phyloP scores from a whole-genome alignment of 106 monocot genomes.

The Iris macrosiphon region DNA sequence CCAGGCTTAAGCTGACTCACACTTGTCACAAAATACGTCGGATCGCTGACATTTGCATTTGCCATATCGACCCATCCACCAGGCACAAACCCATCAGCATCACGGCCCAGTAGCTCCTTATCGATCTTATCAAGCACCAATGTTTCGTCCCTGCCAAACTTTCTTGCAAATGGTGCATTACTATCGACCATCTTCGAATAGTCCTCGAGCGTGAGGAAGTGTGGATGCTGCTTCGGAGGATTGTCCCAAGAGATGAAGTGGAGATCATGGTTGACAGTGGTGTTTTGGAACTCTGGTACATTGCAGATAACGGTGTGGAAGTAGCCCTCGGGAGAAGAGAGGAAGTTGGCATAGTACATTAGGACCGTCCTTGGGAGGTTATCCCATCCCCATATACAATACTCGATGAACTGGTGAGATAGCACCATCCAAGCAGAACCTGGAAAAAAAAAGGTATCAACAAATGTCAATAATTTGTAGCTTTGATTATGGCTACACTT shows the following conservation, averaged over 20 bases:
- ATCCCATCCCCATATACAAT: constrained; percentile 74
- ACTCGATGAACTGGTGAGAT: constrained; percentile 50
- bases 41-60: constrained; percentile 21
- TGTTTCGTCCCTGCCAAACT: constrained; percentile 38
- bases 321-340: constrained; percentile 62
- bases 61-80: constrained; percentile 48
- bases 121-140: constrained; percentile 72
- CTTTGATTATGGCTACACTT: too few species aligned
- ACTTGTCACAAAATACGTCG: constrained; percentile 14
- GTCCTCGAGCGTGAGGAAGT: constrained; percentile 42
- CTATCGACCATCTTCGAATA: constrained; percentile 33
- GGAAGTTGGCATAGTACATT: constrained; percentile 69
- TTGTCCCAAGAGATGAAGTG: constrained; percentile 40
- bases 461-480: too few species aligned
- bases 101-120: constrained; percentile 41
- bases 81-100: constrained; percentile 38
- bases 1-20: constrained; percentile 39
- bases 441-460: too few species aligned
- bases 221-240: constrained; percentile 67
- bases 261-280: constrained; percentile 27
- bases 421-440: constrained; percentile 36
- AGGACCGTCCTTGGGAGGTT: constrained; percentile 54
- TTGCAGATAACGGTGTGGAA: constrained; percentile 32
- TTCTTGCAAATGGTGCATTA: constrained; percentile 44
- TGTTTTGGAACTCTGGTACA: constrained; percentile 13